phyloP scores from a whole-genome alignment of 495 filamentous ascomycete species.

The Penicillium roqueforti region DNA sequence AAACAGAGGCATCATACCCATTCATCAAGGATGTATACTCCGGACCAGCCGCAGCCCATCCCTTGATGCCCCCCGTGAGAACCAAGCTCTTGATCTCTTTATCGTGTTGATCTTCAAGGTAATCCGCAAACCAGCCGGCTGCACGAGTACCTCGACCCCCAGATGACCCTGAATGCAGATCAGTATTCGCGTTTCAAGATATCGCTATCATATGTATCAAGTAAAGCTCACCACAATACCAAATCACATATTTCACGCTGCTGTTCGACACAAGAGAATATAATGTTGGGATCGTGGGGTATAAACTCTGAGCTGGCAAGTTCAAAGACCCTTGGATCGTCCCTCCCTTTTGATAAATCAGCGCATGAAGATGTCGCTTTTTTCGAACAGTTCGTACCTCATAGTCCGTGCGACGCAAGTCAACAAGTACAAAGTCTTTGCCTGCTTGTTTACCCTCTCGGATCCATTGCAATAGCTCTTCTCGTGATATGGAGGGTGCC shows the following conservation, averaged over 20 bases:
- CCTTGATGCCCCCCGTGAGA: slow-evolving; percentile 58
- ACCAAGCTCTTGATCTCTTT: slow-evolving; percentile 49
- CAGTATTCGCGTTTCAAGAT: background rate
- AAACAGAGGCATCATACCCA: slow-evolving; percentile 51
- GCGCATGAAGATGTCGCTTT: background rate
- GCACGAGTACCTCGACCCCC: slow-evolving; percentile 57
- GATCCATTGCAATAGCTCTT: slow-evolving; percentile 39
- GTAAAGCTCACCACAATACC: slow-evolving; percentile 59
- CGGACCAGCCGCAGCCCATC: slow-evolving; percentile 56
- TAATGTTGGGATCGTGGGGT: slow-evolving; percentile 52
- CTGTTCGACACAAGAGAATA: slow-evolving; percentile 52
- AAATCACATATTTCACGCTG: slow-evolving; percentile 52
- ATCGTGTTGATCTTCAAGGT: slow-evolving; percentile 46
- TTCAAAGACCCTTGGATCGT: slow-evolving; percentile 66
- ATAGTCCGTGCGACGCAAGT: slow-evolving; percentile 58
- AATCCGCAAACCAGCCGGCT: slow-evolving; percentile 64
- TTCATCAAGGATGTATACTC: slow-evolving; percentile 55
- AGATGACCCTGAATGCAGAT: slow-evolving; percentile 52
- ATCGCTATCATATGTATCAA: background rate
- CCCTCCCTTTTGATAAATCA: slow-evolving; percentile 51
- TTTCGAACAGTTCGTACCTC: slow-evolving; percentile 40
- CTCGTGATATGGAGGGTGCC: slow-evolving; percentile 32
- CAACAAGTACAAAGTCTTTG: slow-evolving; percentile 57
- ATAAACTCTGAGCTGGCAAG: slow-evolving; percentile 64
- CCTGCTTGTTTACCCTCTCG: slow-evolving; percentile 34